These are phyloP conservation scores for Persicaria tinctoria DNA, from an alignment of 148 eudicot species.

Conservation along the genomic window DNA sequence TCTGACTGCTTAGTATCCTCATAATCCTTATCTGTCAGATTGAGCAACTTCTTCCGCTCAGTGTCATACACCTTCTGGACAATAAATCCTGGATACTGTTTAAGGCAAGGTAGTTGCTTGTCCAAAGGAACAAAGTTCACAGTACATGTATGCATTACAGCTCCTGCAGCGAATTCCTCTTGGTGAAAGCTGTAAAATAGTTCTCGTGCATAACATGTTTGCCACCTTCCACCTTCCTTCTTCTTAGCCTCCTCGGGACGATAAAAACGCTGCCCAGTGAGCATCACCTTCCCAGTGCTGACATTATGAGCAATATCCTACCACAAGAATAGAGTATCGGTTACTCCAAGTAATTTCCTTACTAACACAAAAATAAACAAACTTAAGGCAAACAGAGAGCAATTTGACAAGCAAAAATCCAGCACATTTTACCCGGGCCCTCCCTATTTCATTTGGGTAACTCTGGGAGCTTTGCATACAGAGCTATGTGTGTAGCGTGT, in stretches of 20 bases:
- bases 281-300: slow-evolving; percentile 51
- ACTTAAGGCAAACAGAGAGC: not conserved
- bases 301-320: slow-evolving; percentile 63
- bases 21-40: slow-evolving; percentile 80
- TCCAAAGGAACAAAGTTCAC: slow-evolving; percentile 75
- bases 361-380: not conserved
- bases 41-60: slow-evolving; percentile 53
- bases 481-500: too few relatives aligned
- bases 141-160: slow-evolving; percentile 93
- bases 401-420: not conserved
- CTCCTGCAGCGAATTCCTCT: slow-evolving; percentile 81
- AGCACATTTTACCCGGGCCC: too few relatives aligned
- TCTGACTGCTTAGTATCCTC: slow-evolving; percentile 72
- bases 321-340: slow-evolving; percentile 5
- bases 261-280: slow-evolving; percentile 88
- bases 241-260: slow-evolving; percentile 88
- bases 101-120: slow-evolving; percentile 75
- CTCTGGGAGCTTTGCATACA: too few relatives aligned
- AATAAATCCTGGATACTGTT: slow-evolving; percentile 76
- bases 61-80: slow-evolving; percentile 91
- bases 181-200: slow-evolving; percentile 87
- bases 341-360: not conserved
- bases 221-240: slow-evolving; percentile 86
- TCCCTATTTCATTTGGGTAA: too few relatives aligned
- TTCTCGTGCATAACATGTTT: slow-evolving; percentile 72